Conservation (phyloP, 1,284 basidiomycete species). For the Rhodotorula sp. region DNA sequence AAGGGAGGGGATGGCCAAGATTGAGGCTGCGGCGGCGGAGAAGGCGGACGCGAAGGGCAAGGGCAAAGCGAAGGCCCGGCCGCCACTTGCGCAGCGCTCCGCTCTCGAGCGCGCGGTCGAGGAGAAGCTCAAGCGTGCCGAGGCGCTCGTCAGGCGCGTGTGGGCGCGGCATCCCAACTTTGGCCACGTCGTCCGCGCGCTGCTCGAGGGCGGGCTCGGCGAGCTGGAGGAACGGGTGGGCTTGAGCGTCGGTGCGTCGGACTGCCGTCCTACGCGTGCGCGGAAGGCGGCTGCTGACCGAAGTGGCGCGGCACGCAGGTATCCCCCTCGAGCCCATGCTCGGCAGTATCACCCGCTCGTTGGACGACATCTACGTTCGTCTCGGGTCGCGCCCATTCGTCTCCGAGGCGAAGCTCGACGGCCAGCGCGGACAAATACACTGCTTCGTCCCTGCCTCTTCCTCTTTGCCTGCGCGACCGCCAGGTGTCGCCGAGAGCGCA, state of each 20-base stretch:
- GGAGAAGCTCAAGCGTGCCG: constrained; percentile 47
- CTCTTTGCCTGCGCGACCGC: constrained; percentile 4
- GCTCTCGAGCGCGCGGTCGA: constrained; percentile 47
- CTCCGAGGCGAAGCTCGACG: constrained; percentile 82
- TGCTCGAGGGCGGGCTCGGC: constrained; percentile 50
- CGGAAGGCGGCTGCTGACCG: too few relatives aligned
- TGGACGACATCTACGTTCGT: constrained; percentile 77
- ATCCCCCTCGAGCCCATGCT: constrained; percentile 58
- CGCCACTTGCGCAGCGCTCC: constrained; percentile 45
- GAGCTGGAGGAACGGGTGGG: constrained; percentile 55
- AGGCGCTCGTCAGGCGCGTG: constrained; percentile 65
- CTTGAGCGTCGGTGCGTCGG: constrained; percentile 22
- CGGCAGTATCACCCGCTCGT: constrained; percentile 66
- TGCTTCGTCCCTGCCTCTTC: constrained; percentile 48
- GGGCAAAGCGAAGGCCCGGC: constrained; percentile 8
- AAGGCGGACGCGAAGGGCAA: constrained; percentile 18
- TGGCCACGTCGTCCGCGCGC: constrained; percentile 69
- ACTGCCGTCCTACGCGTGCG: too few relatives aligned
- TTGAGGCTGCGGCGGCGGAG: constrained; percentile 10
- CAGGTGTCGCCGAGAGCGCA: constrained; percentile 12
- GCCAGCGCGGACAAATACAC: constrained; percentile 84
- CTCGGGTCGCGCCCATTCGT: constrained; percentile 66
- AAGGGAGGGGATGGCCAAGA: constrained; percentile 1
- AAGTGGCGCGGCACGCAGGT: constrained; percentile 47
- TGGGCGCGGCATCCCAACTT: constrained; percentile 90